Base-by-base conservation (phyloP, 2,329 filamentous ascomycete genomes). In the Fusarium virguliforme region DNA sequence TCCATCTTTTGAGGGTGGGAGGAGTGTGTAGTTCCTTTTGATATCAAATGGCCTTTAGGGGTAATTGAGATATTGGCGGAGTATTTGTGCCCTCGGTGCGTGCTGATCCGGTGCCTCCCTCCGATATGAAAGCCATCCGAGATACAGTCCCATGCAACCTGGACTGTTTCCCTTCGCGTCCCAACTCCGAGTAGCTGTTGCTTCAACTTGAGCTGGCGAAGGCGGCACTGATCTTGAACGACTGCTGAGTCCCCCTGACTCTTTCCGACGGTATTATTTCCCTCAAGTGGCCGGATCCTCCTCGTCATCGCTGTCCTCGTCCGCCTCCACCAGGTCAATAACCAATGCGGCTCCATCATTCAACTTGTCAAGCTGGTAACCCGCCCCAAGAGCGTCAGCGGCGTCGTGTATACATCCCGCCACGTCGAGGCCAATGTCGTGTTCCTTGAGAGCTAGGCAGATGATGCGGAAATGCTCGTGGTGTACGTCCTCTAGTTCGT, bases 401-500 rank as follows among this genome's bases (percentile, higher is more conserved):
- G 55, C 55, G 43, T 64, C 61, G 12, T 30, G 35, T 43, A 64
- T 54, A 6, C 61, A 60, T 6, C 61, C 61, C 15, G 61, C 55
- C 13, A 64, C 61, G 4, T 64, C 61, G 12, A 64, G 12, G 4
- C 61, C 53, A 8, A 64, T 53, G 6, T 60, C 55, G 7, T 40
- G 18, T 57, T 60, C 26, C 35, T 60, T 48, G 35, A 64, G 55
- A 26, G 61, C 61, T 6, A 64, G 55, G 15, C 61, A 64, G 10
- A 64, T 35, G 15, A 60, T 12, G 7, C 61, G 61, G 7, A 64
- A 64, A 54, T 64, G 61, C 28, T 64, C 61, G 6, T 64, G 61
- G n/a, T 64, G 61, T 12, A 37, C 10, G 7, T 64, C 61, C 37
- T 64, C 41, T 15, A 64, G 12, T 43, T 54, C 35, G 6, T 46